phyloP scores from a whole-genome alignment of 768 basidiomycete genomes.

The Lactarius hengduanensis region DNA sequence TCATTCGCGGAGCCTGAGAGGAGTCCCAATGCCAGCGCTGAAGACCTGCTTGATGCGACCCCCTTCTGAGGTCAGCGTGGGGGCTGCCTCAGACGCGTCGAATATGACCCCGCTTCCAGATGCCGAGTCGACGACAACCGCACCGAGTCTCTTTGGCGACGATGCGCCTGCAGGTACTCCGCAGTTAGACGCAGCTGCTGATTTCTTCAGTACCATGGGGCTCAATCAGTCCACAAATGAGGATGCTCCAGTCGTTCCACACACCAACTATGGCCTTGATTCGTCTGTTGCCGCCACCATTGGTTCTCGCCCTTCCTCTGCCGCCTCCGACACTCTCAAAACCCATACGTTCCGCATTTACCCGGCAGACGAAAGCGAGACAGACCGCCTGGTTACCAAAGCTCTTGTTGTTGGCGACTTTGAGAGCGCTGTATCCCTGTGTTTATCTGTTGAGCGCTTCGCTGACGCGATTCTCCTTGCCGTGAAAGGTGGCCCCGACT shows the following conservation, averaged over 20 bases:
- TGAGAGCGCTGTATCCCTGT: conserved; percentile 84
- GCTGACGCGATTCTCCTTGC: conserved; percentile 95
- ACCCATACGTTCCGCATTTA: conserved; percentile 89
- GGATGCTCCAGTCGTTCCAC: conserved; percentile 60
- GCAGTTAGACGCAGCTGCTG: conserved; percentile 62
- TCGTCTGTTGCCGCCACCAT: conserved; percentile 94
- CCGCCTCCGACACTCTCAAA: conserved; percentile 70
- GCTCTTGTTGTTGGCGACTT: conserved; percentile 97
- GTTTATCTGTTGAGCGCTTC: conserved; percentile 83
- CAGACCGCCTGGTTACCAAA: conserved; percentile 85
- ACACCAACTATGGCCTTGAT: conserved; percentile 74
- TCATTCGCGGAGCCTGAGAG: conserved; percentile 81
- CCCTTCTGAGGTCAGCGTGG: conserved; percentile 73
- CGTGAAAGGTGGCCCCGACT: conserved; percentile 84
- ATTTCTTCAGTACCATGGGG: conserved; percentile 87
- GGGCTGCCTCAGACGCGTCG: conserved; percentile 61
- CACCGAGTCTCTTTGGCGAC: conserved; percentile 85
- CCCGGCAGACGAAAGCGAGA: conserved; percentile 80
- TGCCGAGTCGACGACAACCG: conserved; percentile 81
- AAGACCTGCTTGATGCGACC: conserved; percentile 53
- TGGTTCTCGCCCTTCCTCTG: conserved; percentile 86
- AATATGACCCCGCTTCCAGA: conserved; percentile 56
- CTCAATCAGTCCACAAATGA: conserved; percentile 46
- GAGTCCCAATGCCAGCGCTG: conserved; percentile 41
- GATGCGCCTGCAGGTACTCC: conserved; percentile 63